Base-by-base conservation (phyloP, 768 basidiomycete species). In the Tubosaeta brunneosetosa region DNA sequence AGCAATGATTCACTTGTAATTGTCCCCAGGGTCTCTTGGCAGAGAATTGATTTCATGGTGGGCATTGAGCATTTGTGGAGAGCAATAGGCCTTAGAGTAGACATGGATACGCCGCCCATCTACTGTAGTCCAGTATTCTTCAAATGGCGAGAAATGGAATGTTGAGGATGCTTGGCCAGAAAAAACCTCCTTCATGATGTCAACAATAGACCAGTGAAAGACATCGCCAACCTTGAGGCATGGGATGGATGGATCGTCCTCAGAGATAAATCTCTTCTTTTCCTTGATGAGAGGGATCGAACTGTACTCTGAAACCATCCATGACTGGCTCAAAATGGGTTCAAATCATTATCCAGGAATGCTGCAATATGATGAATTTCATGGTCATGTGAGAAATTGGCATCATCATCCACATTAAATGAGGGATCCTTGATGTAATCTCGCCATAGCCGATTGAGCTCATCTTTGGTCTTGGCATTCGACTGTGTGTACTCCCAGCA, bases 401-500 rank as follows among this genome's bases (percentile, higher is more conserved):
- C n/a, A n/a, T n/a, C n/a, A n/a, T n/a, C n/a, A n/a, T n/a, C n/a
- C n/a, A n/a, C n/a, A 5, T 63, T 46, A 49, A 73, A 72, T 11
- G 54, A 52, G 3, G 44, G 40, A 17, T 61, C 58, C 0, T 44
- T 19, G 9, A 71, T 43, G 8, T 66, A 70, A n/a, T n/a, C n/a
- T 1, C 56, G 52, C 6, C 67, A 64, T 0, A 75, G 61, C 0
- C 49, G 50, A 12, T 71, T 49, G 0, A 68, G 31, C 19, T 72
- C 69, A 0, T 12, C 29, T 2, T 51, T 37, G 0, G 72, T 67
- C 50, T 72, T 73, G 1, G 26, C 13, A 6, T 36, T 62, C 1
- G 61, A 69, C 0, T 66, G 63, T 22, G 59, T 57, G 49, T 66
- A 70, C 2, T 61, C 50, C 73, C 73, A 73, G 11, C 52, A 34